Base-by-base conservation (phyloP, 305 asterid species). In the Stenogyne calaminthoides region DNA sequence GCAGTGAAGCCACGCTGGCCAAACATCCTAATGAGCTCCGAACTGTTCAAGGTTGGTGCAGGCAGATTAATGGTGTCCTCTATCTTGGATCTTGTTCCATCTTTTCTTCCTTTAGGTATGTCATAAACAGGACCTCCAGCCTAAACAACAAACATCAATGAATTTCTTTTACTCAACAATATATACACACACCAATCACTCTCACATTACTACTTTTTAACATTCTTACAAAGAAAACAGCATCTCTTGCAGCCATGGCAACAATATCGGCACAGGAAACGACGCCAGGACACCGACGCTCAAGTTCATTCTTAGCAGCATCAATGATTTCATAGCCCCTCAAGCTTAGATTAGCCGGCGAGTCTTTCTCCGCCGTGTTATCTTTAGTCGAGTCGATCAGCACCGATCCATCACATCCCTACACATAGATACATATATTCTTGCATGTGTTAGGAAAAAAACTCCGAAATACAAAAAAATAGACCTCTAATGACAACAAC, bases 201-300 rank as follows among this genome's bases (percentile, higher is more conserved):
- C 29, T 25, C 29, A 25, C 2, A 25, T 25, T 25, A 25, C 29
- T 25, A 32, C 36, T 32, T 32, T 32, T 32, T n/a, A 4, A 32
- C 36, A 32, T 32, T 32, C 91, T 82, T 87, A 93, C 98, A 42
- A 91, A 88, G 89, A 91, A 89, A 64, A 93, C 96, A 54, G 97
- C 96, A 72, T 85, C 91, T 71, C 96, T 84, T 0, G 98, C 92
- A 9, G 97, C 98, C 95, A 93, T 86, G 1, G 96, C 96, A 10
- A 93, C 57, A 68, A 93, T 85, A 82, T 93, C 98, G 76, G 98
- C 96, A 73, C 98, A 93, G 0, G 98, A 93, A 67, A 93, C 98
- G 11, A 87, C 88, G 12, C 98, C 95, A 2, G 98, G 98, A 68
- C 98, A 93, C 77, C 72, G 87, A 5, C 0, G 69, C 63, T 93